These are phyloP conservation scores for Rubus parviflorus DNA, from an alignment of 306 rosid species.

Conservation along the genomic window DNA sequence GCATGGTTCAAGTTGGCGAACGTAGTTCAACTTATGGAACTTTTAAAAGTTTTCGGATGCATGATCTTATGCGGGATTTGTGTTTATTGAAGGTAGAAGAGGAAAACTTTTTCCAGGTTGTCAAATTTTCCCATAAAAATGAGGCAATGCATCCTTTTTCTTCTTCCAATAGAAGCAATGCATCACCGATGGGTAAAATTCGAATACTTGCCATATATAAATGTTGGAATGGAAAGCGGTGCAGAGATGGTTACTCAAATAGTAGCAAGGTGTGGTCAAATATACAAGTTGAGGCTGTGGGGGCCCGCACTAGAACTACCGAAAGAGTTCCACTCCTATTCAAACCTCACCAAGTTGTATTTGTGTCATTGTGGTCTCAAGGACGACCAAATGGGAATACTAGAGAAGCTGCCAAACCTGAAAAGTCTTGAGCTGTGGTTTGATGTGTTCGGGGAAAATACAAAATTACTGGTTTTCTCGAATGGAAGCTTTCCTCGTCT, in stretches of 20 bases:
- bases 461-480: conserved; percentile 32
- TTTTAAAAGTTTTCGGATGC: conserved; percentile 46
- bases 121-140: too few species aligned
- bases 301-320: conserved; percentile 12
- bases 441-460: conserved; percentile 31
- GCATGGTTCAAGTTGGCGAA: conserved; percentile 51
- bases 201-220: conserved; percentile 44
- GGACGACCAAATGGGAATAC: conserved; percentile 43
- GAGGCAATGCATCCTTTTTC: not conserved
- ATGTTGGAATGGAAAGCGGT: not conserved
- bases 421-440: conserved; percentile 30
- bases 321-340: conserved; percentile 17
- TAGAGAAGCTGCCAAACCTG: conserved; percentile 48
- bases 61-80: conserved; percentile 56
- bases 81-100: conserved; percentile 40
- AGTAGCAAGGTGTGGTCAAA: not conserved
- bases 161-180: too few species aligned
- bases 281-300: not conserved
- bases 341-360: conserved; percentile 38
- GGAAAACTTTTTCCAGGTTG: conserved; percentile 36
- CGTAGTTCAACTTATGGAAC: conserved; percentile 34
- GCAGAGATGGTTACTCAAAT: not conserved
- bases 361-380: conserved; percentile 36
- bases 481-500: conserved; percentile 42
- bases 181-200: conserved; percentile 14